Conservation (phyloP, 176 grass and related monocot species). For the Eleusine indica region DNA sequence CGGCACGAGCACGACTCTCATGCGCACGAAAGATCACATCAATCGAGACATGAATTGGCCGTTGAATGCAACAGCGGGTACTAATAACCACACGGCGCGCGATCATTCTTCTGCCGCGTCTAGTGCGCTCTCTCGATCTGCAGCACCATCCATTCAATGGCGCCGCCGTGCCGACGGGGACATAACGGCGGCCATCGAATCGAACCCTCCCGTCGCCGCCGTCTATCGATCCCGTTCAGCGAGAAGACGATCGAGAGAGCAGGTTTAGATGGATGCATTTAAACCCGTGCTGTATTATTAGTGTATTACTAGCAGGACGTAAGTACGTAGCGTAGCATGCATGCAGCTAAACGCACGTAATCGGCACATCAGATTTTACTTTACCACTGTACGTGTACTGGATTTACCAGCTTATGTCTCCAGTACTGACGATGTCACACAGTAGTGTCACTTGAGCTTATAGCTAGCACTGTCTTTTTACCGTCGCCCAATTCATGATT, state of each 20-base stretch:
- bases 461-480: conserved; percentile 17
- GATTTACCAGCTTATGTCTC: conserved; percentile 24
- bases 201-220: background rate
- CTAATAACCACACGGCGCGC: conserved; percentile 8
- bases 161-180: background rate
- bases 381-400: background rate
- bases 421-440: background rate
- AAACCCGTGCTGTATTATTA: background rate
- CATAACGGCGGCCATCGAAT: background rate
- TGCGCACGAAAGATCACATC: conserved; percentile 39
- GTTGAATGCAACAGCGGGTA: conserved; percentile 40
- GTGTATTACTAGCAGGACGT: background rate
- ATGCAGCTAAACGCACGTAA: background rate
- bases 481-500: background rate
- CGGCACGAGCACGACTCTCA: background rate
- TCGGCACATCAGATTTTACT: background rate
- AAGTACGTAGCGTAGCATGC: background rate
- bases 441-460: background rate
- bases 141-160: background rate
- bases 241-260: background rate
- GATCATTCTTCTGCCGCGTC: conserved; percentile 43
- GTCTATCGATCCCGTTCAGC: background rate
- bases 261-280: background rate
- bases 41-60: conserved; percentile 32
- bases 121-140: background rate